Conservation (phyloP, 1,284 basidiomycete species). For the Cutaneotrichosporon sp. region DNA sequence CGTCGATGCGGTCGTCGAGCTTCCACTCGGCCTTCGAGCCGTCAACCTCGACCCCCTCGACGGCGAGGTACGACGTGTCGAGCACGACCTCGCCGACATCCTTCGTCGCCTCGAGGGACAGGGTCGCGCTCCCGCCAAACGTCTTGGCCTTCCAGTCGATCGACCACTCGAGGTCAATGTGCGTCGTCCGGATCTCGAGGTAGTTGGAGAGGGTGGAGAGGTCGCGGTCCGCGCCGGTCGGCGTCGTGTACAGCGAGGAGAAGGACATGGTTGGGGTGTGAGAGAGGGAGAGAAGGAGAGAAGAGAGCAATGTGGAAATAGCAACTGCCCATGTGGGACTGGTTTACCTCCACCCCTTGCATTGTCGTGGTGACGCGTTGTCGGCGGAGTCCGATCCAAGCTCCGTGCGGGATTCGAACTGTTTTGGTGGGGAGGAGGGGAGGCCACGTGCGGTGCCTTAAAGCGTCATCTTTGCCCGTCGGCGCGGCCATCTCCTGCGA, state of each 20-base stretch:
- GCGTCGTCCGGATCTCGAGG: constrained; percentile 64
- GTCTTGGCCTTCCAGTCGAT: constrained; percentile 72
- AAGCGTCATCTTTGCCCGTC: background rate
- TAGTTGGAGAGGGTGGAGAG: constrained; percentile 81
- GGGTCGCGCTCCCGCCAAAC: constrained; percentile 70
- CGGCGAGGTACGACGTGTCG: constrained; percentile 74
- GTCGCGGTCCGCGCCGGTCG: constrained; percentile 55
- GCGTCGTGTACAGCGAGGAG: constrained; percentile 28
- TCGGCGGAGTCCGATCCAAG: background rate
- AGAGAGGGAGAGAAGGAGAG: background rate
- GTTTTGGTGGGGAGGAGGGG: too few species aligned
- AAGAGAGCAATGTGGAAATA: background rate
- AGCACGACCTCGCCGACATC: constrained; percentile 67
- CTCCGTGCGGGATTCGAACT: too few species aligned
- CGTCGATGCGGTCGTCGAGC: constrained; percentile 46
- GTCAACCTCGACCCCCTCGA: constrained; percentile 62
- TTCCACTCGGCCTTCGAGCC: constrained; percentile 63
- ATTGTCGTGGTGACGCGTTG: background rate
- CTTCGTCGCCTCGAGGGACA: constrained; percentile 59
- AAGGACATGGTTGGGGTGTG: constrained; percentile 35
- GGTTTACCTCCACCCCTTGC: background rate
- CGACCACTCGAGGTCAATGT: constrained; percentile 77
- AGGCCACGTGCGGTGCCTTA: background rate
- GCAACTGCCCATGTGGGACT: background rate
- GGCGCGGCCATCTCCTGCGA: background rate